A percentile compares a stretch with the other conserved stretches of the same genome.
phyloP scores from a whole-genome alignment of 345 rosid genomes.

The Citrus hindsii region DNA sequence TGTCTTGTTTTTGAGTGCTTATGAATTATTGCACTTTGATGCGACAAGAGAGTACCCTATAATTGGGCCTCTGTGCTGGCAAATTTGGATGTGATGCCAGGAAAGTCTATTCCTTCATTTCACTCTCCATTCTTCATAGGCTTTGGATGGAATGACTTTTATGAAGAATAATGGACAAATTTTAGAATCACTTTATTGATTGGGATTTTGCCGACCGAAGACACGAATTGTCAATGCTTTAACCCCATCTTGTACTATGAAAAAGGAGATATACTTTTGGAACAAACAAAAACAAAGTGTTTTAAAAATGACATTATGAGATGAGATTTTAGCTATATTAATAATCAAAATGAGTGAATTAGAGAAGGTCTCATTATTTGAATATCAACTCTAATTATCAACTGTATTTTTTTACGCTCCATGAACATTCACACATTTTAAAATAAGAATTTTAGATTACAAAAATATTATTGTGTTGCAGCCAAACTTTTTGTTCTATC shows the following conservation, averaged over 20 bases:
- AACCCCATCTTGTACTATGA: background rate
- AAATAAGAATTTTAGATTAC: background rate
- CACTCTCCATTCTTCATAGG: rapidly evolving
- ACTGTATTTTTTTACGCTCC: no score
- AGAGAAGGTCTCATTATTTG: no score
- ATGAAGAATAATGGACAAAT: no score
- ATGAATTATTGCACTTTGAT: constrained; percentile 9
- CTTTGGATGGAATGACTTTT: background rate
- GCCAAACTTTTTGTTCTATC: background rate
- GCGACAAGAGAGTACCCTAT: background rate
- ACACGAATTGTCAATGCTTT: background rate
- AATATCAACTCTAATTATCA: no score
- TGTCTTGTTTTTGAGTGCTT: background rate
- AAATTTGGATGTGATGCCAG: background rate
- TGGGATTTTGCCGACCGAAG: background rate
- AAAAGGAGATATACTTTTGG: background rate
- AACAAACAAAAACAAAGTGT: background rate
- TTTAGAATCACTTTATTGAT: no score
- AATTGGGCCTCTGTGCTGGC: constrained; percentile 11
- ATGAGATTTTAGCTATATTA: no score
- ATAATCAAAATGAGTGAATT: no score
- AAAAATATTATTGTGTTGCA: no score
- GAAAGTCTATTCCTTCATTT: background rate
- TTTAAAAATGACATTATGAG: no score
- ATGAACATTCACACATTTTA: background rate